Evolutionary conservation across 441 rosid species (phyloP).

Genomic region (Cnidoscolus chayamansa): DNA sequence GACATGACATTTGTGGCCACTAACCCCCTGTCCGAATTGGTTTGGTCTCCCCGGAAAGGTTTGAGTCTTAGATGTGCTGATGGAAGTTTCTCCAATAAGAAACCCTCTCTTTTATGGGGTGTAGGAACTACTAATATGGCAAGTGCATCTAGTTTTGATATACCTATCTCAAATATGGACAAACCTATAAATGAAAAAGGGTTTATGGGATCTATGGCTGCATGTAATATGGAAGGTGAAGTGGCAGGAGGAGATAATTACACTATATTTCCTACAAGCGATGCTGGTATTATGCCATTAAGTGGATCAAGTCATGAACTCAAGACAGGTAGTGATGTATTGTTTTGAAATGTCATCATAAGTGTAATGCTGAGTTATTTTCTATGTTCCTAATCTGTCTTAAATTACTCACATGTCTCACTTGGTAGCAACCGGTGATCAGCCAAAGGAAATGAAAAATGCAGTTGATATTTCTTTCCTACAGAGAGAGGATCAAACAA

Average conservation of each 20-base stretch:
- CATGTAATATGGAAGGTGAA: slow-evolving; percentile 22
- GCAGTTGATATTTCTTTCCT: slow-evolving; percentile 19
- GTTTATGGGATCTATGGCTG: slow-evolving; percentile 11
- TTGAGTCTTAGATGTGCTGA: slow-evolving; percentile 69
- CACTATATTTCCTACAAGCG: slow-evolving; percentile 21
- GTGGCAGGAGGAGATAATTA: slow-evolving; percentile 23
- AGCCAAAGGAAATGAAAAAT: slow-evolving; percentile 21
- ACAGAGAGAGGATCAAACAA: slow-evolving; percentile 21
- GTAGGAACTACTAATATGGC: slow-evolving; percentile 37
- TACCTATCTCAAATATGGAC: slow-evolving; percentile 23
- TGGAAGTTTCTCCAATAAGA: slow-evolving; percentile 44
- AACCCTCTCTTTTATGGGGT: slow-evolving; percentile 37
- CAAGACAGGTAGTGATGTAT: slow-evolving; percentile 32
- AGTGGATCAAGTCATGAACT: slow-evolving; percentile 28
- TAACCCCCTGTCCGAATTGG: slow-evolving; percentile 74
- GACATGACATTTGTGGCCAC: slow-evolving; percentile 47
- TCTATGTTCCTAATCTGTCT: slow-evolving; percentile 5
- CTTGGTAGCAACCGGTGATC: slow-evolving; percentile 34
- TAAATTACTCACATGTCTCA: not conserved
- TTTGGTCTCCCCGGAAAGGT: slow-evolving; percentile 91
- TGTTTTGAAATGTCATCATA: slow-evolving; percentile 14
- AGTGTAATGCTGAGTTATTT: not conserved
- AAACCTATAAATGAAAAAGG: slow-evolving; percentile 26
- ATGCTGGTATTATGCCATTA: slow-evolving; percentile 20
- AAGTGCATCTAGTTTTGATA: slow-evolving; percentile 25